Base-by-base conservation (phyloP, 805 yeast genomes). In the Teunomyces kruisii region DNA sequence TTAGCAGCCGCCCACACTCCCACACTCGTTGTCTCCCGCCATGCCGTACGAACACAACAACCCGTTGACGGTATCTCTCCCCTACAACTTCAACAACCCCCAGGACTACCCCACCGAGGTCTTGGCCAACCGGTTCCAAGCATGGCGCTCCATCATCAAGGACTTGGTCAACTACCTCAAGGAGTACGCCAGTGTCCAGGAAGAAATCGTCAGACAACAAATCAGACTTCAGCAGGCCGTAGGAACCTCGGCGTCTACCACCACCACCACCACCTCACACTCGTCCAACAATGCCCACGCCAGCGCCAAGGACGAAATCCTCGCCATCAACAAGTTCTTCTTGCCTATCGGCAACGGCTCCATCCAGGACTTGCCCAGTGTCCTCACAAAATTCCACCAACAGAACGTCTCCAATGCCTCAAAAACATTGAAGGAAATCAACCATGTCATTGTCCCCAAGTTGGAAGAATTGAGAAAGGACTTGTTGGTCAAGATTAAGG, bases 151-250 rank as follows among this genome's bases (percentile, higher is more conserved):
- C 32, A 80, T 91, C 44, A 82, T 90, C 46, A 81, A 83, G 49
- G 84, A 92, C 29, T 67, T 92, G 45, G 75, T 88, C 15, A 79
- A 76, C 39, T 92, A 92, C 59, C 72, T 92, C 50, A 79, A 78
- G 49, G 96, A 90, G 57, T 83, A 82, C 32, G 89, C 88, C 8
- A 78, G 86, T 10, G 91, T 88, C 45, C 94, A 90, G 61, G 97
- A 91, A 63, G 96, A 91, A 59, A 78, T 88, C 13, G 83, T 87
- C 29, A 80, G 96, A 47, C 96, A 88, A 57, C 94, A 88, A 52
- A 55, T 84, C 41, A 72, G 96, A 41, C 74, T 90, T 37, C 87
- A 88, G 48, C 91, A 88, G 61, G 89, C 96, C 8, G 84, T 57
- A 19, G 64, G 63, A 19, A 38, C 41, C 40, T 37, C 37, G 7